Percentiles rank a stretch among this genome's conserved stretches.
phyloP scores from a whole-genome alignment of 306 rosid genomes.

The Ormosia semicastrata region DNA sequence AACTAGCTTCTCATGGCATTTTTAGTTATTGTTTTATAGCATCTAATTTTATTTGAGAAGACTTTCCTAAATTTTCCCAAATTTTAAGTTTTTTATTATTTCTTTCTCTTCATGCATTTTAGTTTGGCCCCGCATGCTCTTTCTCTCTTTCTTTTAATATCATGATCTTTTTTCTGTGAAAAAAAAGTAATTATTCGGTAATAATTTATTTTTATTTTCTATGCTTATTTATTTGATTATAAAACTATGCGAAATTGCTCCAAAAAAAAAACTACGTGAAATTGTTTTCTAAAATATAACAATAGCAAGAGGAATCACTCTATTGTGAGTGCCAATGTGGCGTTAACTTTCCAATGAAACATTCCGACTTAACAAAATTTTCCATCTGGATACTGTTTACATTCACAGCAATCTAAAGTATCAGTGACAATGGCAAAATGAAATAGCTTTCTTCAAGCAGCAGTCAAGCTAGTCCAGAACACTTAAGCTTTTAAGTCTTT shows the following conservation, averaged over 20 bases:
- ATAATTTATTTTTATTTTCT: background rate
- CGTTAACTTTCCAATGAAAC: background rate
- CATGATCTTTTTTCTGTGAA: no score
- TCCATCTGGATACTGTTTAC: background rate
- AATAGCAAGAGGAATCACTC: background rate
- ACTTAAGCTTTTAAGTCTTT: constrained; percentile 44
- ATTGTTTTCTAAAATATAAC: background rate
- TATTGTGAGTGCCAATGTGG: background rate
- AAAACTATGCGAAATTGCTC: background rate
- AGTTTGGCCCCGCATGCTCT: no score
- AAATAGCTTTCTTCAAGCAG: constrained; percentile 15
- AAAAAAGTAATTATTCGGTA: background rate
- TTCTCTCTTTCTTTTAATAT: no score
- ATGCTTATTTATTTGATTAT: background rate
- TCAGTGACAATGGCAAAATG: background rate
- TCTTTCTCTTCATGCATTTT: no score
- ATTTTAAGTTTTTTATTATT: no score
- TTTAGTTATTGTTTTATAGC: no score
- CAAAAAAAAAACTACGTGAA: no score
- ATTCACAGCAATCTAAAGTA: background rate
- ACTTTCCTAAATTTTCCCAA: no score
- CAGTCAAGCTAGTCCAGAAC: constrained; percentile 9
- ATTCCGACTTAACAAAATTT: background rate
- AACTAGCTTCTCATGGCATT: no score
- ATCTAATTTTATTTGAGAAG: no score